Conservation (phyloP, 225 moss, liverwort and hornwort species). For the Marchantia paleacea region DNA sequence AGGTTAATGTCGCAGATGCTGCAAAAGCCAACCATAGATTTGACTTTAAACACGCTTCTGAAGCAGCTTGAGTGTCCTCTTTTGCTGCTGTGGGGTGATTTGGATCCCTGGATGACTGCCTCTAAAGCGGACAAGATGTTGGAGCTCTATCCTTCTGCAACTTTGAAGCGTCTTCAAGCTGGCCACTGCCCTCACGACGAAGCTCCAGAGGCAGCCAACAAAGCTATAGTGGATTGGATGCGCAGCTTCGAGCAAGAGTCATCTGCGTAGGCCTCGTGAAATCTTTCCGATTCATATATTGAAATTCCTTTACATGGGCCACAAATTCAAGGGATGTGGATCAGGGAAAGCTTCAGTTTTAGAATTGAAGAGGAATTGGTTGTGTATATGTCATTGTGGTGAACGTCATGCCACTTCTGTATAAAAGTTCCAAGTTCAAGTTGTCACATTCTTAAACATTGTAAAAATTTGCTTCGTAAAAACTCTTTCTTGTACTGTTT, state of each 20-base stretch:
- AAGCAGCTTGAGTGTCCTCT: constrained; percentile 55
- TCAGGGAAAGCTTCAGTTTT: neutral
- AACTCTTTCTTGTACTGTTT: too few relatives aligned
- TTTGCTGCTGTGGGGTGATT: constrained; percentile 69
- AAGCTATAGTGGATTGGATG: constrained; percentile 54
- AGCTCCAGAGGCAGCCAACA: constrained; percentile 59
- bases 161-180: constrained; percentile 58
- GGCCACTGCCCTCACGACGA: constrained; percentile 84
- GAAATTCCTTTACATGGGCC: neutral
- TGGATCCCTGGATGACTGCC: constrained; percentile 84
- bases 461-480: too few relatives aligned
- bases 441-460: too few relatives aligned
- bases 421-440: too few relatives aligned
- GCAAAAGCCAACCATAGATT: constrained; percentile 40
- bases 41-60: constrained; percentile 64
- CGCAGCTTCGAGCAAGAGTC: constrained; percentile 3
- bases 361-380: neutral
- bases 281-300: neutral
- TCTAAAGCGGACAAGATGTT: constrained; percentile 62
- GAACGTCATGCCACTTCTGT: neutral
- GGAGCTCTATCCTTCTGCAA: constrained; percentile 65
- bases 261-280: neutral
- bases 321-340: neutral
- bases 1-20: constrained; percentile 69
- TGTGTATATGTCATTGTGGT: constrained; percentile 3